Evolutionary conservation across 169 alveolate genomes (phyloP).

Genomic region (Plasmodium billcollinsi): DNA sequence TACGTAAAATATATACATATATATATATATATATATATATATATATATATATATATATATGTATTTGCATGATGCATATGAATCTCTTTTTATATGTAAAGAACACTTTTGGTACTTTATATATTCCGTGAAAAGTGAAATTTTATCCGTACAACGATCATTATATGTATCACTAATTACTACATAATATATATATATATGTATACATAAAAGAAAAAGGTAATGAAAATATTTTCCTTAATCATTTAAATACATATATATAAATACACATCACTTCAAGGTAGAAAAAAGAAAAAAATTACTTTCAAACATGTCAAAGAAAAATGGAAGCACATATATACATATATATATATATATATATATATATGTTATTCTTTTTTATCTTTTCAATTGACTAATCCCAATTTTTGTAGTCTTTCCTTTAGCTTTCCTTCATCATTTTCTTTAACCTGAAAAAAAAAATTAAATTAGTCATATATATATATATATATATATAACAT

Average conservation of each 20-base stretch:
- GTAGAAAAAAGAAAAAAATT: neutral
- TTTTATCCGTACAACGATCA: no score
- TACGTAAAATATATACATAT: no score
- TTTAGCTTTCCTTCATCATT: constrained; percentile 62
- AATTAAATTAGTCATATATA: neutral
- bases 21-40: no score
- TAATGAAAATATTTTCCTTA: neutral
- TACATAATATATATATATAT: no score
- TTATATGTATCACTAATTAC: no score
- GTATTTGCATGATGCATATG: no score
- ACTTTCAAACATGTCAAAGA: neutral
- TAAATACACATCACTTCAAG: neutral
- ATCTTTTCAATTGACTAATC: constrained; percentile 15
- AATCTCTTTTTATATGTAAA: no score
- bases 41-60: no score
- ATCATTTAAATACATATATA: neutral
- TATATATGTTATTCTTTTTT: neutral
- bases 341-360: neutral
- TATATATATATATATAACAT: neutral
- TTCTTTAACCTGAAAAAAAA: constrained; percentile 42
- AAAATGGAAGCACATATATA: neutral
- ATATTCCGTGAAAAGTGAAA: no score
- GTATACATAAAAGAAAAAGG: no score
- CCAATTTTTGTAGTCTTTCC: constrained; percentile 36
- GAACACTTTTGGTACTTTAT: no score